phyloP scores from a whole-genome alignment of 805 yeast species.

The Candida krabiensis region DNA sequence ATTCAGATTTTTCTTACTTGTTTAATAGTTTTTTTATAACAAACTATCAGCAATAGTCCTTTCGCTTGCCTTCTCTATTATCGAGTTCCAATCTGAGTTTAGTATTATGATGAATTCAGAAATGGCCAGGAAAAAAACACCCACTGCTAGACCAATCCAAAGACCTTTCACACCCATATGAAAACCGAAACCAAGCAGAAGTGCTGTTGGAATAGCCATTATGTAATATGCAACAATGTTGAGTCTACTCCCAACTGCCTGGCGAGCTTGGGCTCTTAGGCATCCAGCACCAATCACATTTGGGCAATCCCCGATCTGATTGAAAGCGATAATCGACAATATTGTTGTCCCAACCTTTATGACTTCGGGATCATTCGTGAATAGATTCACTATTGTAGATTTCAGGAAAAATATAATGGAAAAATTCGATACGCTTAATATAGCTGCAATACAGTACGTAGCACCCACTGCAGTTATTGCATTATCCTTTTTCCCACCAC shows the following conservation, averaged over 20 bases:
- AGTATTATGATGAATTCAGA: no score
- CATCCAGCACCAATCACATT: slow-evolving; percentile 44
- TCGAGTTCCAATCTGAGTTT: no score
- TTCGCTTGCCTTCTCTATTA: no score
- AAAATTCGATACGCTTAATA: slow-evolving; percentile 13
- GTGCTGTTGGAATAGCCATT: slow-evolving; percentile 62
- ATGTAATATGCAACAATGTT: slow-evolving; percentile 58
- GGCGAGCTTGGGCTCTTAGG: slow-evolving; percentile 51
- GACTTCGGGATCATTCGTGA: slow-evolving; percentile 21
- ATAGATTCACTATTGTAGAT: slow-evolving; percentile 13
- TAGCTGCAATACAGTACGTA: slow-evolving; percentile 9
- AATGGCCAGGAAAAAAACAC: no score
- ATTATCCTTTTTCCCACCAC: slow-evolving; percentile 38
- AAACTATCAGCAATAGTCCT: no score
- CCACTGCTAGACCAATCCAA: slow-evolving; percentile 21
- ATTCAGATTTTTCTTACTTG: no score
- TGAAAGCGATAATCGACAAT: slow-evolving; percentile 19
- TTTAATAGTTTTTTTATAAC: no score
- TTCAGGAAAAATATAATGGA: slow-evolving; percentile 12
- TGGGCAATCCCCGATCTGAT: slow-evolving; percentile 44
- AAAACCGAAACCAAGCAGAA: slow-evolving; percentile 48
- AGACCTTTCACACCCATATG: slow-evolving; percentile 36
- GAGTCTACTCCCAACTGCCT: slow-evolving; percentile 45
- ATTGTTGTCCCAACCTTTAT: slow-evolving; percentile 11
- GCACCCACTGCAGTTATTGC: slow-evolving; percentile 16